Percentiles rank a stretch among this genome's conserved stretches.
Evolutionary conservation across 306 rosid genomes (phyloP).

Genomic region (Fragaria iinumae): DNA sequence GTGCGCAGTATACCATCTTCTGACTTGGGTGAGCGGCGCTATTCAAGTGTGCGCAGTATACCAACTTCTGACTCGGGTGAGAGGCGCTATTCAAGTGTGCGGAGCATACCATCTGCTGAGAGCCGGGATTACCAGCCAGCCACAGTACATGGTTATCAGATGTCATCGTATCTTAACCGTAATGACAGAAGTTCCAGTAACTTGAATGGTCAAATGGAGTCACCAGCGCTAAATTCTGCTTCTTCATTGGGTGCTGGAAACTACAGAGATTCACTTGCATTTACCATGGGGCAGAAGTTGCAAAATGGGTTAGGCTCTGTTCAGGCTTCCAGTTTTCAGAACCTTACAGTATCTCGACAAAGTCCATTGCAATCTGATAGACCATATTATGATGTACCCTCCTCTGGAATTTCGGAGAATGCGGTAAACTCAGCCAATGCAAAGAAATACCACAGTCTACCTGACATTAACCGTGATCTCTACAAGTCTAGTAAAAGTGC

Average conservation of each 20-base stretch:
- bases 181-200: conserved; percentile 50
- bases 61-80: conserved; percentile 18
- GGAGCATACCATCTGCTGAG: conserved; percentile 26
- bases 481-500: conserved; percentile 48
- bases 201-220: conserved; percentile 51
- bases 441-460: conserved; percentile 88
- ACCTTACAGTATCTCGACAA: conserved; percentile 46
- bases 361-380: conserved; percentile 57
- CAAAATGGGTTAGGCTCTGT: conserved; percentile 58
- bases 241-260: conserved; percentile 48
- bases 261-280: conserved; percentile 59
- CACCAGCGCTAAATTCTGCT: conserved; percentile 42
- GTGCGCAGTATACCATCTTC: conserved; percentile 61
- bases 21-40: conserved; percentile 62
- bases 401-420: conserved; percentile 53
- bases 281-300: conserved; percentile 58
- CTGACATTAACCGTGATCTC: conserved; percentile 61
- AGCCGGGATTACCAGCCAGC: conserved; percentile 79
- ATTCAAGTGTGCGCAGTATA: conserved; percentile 60
- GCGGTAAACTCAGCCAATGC: conserved; percentile 48
- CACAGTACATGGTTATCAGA: conserved; percentile 75
- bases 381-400: conserved; percentile 40
- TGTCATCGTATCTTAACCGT: conserved; percentile 51
- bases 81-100: conserved; percentile 2
- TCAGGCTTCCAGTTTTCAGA: conserved; percentile 61